phyloP scores from a whole-genome alignment of 306 rosid species.

The Pyrus bretschneideri region DNA sequence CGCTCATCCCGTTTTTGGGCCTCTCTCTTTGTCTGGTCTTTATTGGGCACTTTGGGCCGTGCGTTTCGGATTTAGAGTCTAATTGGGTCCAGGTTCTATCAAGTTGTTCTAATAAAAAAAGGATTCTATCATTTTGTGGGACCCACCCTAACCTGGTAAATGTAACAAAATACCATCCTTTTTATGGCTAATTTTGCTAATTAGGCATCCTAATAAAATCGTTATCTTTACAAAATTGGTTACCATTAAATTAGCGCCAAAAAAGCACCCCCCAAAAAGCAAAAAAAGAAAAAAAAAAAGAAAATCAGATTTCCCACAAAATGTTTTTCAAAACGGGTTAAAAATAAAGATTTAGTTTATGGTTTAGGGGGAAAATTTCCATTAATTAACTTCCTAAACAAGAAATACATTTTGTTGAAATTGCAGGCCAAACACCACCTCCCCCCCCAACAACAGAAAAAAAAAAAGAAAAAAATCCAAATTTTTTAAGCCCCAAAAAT shows the following conservation, averaged over 20 bases:
- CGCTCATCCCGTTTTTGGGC: background rate
- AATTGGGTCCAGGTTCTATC: too few species aligned
- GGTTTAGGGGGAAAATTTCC: background rate
- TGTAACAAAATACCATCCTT: background rate
- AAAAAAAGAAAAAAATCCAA: background rate
- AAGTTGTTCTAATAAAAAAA: too few species aligned
- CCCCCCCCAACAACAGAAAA: fast-evolving
- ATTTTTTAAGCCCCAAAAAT: background rate
- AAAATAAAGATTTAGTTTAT: background rate
- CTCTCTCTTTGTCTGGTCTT: background rate
- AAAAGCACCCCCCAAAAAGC: too few species aligned
- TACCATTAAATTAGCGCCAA: background rate
- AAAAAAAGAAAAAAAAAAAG: too few species aligned
- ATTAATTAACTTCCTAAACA: background rate
- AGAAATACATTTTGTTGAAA: background rate
- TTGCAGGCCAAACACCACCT: background rate
- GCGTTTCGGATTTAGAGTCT: background rate
- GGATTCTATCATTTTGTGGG: background rate
- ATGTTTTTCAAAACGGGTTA: background rate
- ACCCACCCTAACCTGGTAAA: background rate
- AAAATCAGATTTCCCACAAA: background rate
- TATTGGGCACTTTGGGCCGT: background rate
- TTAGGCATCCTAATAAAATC: background rate
- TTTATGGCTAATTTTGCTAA: background rate
- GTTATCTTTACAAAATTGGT: background rate